A percentile compares a stretch with the other conserved stretches of the same genome.
Evolutionary conservation across 1,284 basidiomycete species (phyloP).

Genomic region (Cerrena zonata): DNA sequence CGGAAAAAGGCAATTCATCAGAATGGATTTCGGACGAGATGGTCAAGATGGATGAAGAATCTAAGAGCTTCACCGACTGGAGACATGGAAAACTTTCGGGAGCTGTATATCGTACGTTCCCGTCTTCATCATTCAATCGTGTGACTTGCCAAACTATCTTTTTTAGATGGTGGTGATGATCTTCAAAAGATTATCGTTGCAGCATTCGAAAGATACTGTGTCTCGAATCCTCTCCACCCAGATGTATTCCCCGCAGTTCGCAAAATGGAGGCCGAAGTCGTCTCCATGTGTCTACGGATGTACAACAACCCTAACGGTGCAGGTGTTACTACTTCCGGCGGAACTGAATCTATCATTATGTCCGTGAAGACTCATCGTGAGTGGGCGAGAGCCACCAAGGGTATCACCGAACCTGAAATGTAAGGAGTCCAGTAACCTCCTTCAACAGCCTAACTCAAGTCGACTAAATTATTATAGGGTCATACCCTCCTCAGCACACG

Average conservation of each 20-base stretch:
- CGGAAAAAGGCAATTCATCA: constrained; percentile 59
- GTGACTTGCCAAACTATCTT: not conserved
- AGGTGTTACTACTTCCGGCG: constrained; percentile 90
- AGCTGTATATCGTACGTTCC: constrained; percentile 77
- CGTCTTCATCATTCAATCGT: not conserved
- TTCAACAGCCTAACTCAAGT: constrained; percentile 1
- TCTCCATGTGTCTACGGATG: constrained; percentile 86
- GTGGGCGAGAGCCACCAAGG: constrained; percentile 82
- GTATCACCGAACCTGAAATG: constrained; percentile 91
- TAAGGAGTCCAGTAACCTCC: constrained; percentile 31
- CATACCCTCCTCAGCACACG: constrained; percentile 82
- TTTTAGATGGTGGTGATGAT: constrained; percentile 76
- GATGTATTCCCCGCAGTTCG: constrained; percentile 92
- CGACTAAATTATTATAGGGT: constrained; percentile 47
- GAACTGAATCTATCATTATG: constrained; percentile 95
- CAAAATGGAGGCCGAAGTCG: constrained; percentile 97
- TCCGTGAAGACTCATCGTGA: constrained; percentile 90
- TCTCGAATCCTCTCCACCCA: constrained; percentile 90
- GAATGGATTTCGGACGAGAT: constrained; percentile 80
- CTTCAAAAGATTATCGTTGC: constrained; percentile 67
- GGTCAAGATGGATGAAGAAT: constrained; percentile 67
- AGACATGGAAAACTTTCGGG: constrained; percentile 77
- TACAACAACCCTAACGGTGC: constrained; percentile 83
- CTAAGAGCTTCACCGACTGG: constrained; percentile 51
- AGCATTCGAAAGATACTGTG: constrained; percentile 66